Conservation (phyloP, 2,329 filamentous ascomycete species). For the Coniochaeta sp. region DNA sequence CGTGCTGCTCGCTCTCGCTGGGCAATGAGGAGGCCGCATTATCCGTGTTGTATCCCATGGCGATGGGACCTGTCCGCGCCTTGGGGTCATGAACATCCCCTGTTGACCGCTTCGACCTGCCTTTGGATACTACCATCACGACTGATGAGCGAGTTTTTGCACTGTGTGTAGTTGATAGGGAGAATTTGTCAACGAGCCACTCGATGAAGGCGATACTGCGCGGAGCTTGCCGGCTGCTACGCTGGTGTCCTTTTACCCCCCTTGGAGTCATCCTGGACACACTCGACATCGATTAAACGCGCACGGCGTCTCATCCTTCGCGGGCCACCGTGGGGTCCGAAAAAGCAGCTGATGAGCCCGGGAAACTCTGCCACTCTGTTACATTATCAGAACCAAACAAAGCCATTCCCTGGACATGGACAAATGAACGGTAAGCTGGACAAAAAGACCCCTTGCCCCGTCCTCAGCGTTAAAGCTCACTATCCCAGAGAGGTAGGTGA, state of each 20-base stretch:
- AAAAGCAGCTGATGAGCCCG: not conserved
- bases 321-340: not conserved
- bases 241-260: not conserved
- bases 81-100: no score
- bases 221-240: not conserved
- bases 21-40: no score
- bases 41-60: no score
- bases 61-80: no score
- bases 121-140: no score
- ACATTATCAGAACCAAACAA: not conserved
- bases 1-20: no score
- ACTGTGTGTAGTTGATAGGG: not conserved
- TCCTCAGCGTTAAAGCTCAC: no score
- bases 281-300: not conserved
- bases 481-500: not conserved
- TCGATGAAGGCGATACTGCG: not conserved
- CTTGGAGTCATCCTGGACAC: no score
- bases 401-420: not conserved
- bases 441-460: no score
- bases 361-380: not conserved
- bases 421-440: not conserved
- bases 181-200: not conserved
- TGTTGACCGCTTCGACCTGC: no score
- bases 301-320: not conserved
- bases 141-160: no score